Base-by-base conservation (phyloP, 1,139 yeast genomes). In the Scheffersomyces insectosa region DNA sequence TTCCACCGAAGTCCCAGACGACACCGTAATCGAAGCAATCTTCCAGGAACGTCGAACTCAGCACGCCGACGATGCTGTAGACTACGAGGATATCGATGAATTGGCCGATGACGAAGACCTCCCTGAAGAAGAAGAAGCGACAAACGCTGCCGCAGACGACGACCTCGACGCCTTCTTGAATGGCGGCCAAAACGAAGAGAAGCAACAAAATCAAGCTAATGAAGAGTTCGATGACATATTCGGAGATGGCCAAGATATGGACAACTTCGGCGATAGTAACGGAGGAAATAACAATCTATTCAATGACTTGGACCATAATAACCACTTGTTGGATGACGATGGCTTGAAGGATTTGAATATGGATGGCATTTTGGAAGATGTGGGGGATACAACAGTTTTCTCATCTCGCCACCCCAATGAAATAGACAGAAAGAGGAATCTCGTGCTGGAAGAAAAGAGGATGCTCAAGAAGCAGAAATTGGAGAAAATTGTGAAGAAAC, bases 61-160 rank as follows among this genome's bases (percentile, higher is more conserved):
- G 45, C 98, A 91, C 62, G 93, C 95, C 1, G 97, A 82, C 4
- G 93, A 91, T 61, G 98, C 99, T n/a, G 72, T 90, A 36, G 98
- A 93, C 64, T 93, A 88, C 60, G 97, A 89, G 57, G 97, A 89
- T 59, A 95, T 88, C 51, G 98, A 91, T 54, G 97, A 91, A 62
- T 72, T 93, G 44, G 98, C 98, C 0, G 98, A 73, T n/a, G 77
- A 90, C 38, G 97, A 89, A 28, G 39, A 56, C 16, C 50, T 70
- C 6, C 75, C 77, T 0, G 75, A 67, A n/a, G 82, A 76, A 45
- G 77, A 67, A 28, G 59, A 52, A 13, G 37, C 54, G 0, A 36
- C 56, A 36, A 34, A 15, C 11, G 41, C 37, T 13, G 58, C 68
- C 60, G 62, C 60, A 27, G 67, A 61, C 28, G 35, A 59, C 27